Base-by-base conservation (phyloP, 2,329 filamentous ascomycete genomes). In the Claviceps maximensis region DNA sequence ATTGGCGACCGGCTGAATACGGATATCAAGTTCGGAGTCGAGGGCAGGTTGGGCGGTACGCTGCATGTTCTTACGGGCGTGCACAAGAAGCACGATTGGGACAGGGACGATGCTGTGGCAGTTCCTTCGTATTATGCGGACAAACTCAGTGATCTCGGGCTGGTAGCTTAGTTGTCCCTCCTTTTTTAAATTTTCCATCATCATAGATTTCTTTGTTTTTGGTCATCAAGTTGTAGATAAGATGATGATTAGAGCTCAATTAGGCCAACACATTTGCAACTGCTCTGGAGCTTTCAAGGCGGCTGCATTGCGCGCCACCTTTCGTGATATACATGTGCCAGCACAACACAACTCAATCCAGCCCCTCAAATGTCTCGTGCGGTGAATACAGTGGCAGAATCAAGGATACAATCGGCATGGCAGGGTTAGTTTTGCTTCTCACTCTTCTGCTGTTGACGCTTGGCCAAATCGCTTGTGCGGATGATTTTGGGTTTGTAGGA, bases 21-120 rank as follows among this genome's bases (percentile, higher is more conserved):
- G 0, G 93, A 98, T 69, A 97, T 98, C 66, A 83, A 87, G 66
- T 98, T 98, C 66, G 93, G 93, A 3, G 79, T 96, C 57, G 85
- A 97, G 65, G 91, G 91, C 0, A 84, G 86, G 58, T 76, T 98
- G 29, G 93, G 93, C 19, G 93, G 93, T 0, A 97, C 93, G 0
- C 70, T 98, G 60, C 88, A 86, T 41, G 93, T 98, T 5, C 72
- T 95, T 67, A 96, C 90, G 0, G 93, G 93, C 17, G 91, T 98
- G 17, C 84, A 79, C 62, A 86, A 86, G 69, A 89, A 91, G 69
- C 85, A 86, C 52, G 86, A 96, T 54, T 88, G 90, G 73, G 76
- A 89, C 61, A 83, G 80, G 21, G 75, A 82, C 53, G 81, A 79
- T 31, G 82, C 83, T 9, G 68, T 78, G 44, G 82, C 86, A 1